Conservation (phyloP, 352 stramenopile genomes). For the Pythium chondricola region DNA sequence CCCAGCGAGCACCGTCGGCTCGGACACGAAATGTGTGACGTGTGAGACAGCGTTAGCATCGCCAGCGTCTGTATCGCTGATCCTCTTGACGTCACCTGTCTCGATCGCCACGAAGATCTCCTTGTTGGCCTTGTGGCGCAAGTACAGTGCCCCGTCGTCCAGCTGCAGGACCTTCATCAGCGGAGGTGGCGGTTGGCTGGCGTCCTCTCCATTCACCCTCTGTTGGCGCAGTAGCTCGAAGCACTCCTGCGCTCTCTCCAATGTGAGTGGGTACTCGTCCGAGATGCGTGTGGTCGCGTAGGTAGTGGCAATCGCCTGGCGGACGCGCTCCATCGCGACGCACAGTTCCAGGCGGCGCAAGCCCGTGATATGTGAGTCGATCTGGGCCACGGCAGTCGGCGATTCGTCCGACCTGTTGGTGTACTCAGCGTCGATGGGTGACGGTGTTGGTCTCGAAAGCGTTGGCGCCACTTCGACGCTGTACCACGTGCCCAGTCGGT, state of each 20-base stretch:
- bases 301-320: slow-evolving; percentile 47
- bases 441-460: background rate
- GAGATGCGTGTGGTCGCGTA: slow-evolving; percentile 18
- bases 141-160: slow-evolving; percentile 25
- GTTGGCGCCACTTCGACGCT: slow-evolving; percentile 14
- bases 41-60: background rate
- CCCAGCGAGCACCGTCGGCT: slow-evolving; percentile 32
- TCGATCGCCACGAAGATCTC: slow-evolving; percentile 34
- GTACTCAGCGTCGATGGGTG: background rate
- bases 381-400: background rate
- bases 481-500: slow-evolving; percentile 74
- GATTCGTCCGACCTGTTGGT: slow-evolving; percentile 8
- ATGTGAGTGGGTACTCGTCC: slow-evolving; percentile 29
- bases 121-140: slow-evolving; percentile 39
- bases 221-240: slow-evolving; percentile 13
- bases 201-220: background rate
- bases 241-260: slow-evolving; percentile 21
- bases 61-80: background rate
- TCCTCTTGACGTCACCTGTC: slow-evolving; percentile 1
- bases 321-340: slow-evolving; percentile 52
- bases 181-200: slow-evolving; percentile 6
- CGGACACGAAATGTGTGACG: slow-evolving; percentile 40
- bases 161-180: slow-evolving; percentile 36
- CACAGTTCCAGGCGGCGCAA: slow-evolving; percentile 44
- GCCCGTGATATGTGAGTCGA: slow-evolving; percentile 25